phyloP scores from a whole-genome alignment of 78 protist species.

The Dictyostelium capitatum region DNA sequence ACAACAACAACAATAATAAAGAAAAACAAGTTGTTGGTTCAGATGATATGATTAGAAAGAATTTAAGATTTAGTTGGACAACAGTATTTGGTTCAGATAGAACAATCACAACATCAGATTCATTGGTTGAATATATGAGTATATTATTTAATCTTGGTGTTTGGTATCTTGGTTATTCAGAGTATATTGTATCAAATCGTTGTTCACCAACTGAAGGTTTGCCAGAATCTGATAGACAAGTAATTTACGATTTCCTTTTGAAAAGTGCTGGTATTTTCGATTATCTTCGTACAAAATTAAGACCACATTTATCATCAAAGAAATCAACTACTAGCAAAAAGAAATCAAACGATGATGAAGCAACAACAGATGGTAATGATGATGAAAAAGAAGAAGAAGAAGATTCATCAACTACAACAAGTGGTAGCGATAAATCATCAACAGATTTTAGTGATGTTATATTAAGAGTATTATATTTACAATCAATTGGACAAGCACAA shows the following conservation, averaged over 20 bases:
- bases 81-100: conserved; percentile 37
- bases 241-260: conserved; percentile 48
- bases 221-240: conserved; percentile 26
- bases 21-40: background rate
- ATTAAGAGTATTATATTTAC: conserved; percentile 31
- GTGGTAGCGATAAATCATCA: background rate
- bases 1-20: conserved; percentile 1
- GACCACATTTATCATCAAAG: background rate
- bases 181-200: conserved; percentile 30
- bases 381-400: background rate
- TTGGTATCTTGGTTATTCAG: conserved; percentile 76
- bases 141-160: conserved; percentile 38
- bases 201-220: conserved; percentile 9
- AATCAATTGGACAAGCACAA: conserved; percentile 59
- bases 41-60: conserved; percentile 47
- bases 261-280: conserved; percentile 65
- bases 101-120: conserved; percentile 1
- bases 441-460: conserved; percentile 43
- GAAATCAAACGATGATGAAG: background rate
- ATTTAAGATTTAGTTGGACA: conserved; percentile 50
- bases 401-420: background rate
- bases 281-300: background rate
- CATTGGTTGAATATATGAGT: conserved; percentile 22
- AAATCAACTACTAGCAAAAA: background rate
- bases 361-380: too few relatives aligned